A percentile compares a stretch with the other conserved stretches of the same genome.
Evolutionary conservation across 2,329 filamentous ascomycete genomes (phyloP).

Genomic region (Fusarium humuli): DNA sequence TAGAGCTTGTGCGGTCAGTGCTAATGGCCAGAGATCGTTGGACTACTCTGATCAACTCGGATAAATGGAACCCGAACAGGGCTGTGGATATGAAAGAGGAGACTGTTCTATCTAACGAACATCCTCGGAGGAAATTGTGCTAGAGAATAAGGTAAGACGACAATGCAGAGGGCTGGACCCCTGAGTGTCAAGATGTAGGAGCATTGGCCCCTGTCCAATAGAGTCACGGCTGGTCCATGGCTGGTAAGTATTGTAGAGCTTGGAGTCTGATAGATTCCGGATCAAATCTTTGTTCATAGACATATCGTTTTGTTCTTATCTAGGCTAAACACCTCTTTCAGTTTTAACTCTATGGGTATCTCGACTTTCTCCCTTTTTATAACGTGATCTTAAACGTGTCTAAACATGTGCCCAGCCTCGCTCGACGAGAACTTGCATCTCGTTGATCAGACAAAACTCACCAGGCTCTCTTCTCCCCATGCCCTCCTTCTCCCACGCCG

Average conservation of each 20-base stretch:
- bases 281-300: not conserved
- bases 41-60: not conserved
- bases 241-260: not conserved
- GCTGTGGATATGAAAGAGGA: not conserved
- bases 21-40: not conserved
- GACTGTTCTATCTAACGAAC: not conserved
- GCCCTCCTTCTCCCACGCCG: constrained; percentile 53
- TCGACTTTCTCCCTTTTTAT: not conserved
- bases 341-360: constrained; percentile 28
- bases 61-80: not conserved
- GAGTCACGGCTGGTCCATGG: not conserved
- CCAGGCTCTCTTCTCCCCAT: constrained; percentile 58
- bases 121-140: not conserved
- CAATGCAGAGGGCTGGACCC: not conserved
- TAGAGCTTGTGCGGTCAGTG: not conserved
- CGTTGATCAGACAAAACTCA: constrained; percentile 66
- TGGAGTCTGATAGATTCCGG: not conserved
- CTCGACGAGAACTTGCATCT: constrained; percentile 69
- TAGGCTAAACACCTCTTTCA: not conserved
- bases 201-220: not conserved
- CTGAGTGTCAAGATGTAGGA: not conserved
- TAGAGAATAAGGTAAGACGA: not conserved
- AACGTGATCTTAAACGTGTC: not conserved
- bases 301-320: not conserved
- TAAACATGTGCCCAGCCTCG: constrained; percentile 68